These are phyloP conservation scores for Fusarium floridanum DNA, from an alignment of 2,329 filamentous ascomycete species.

Conservation along the genomic window DNA sequence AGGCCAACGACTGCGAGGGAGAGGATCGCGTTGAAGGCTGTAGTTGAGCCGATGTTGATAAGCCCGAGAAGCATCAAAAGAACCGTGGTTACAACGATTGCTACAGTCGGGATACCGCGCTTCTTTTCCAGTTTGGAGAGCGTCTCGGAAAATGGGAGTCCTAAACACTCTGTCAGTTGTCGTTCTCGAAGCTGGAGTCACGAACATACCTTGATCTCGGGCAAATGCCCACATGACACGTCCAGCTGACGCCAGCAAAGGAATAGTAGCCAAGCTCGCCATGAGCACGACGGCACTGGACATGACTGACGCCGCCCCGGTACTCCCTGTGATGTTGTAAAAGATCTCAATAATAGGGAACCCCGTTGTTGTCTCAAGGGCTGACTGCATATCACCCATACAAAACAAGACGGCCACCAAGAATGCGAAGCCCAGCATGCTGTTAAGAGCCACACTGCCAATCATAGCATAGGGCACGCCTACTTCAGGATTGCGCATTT, in stretches of 20 bases:
- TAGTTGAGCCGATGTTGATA: slow-evolving; percentile 41
- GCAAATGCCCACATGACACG: slow-evolving; percentile 41
- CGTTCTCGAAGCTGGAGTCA: no score
- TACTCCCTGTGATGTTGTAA: slow-evolving; percentile 20
- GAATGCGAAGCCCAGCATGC: slow-evolving; percentile 26
- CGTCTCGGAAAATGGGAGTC: slow-evolving; percentile 28
- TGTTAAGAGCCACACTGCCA: slow-evolving; percentile 22
- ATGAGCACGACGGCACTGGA: slow-evolving; percentile 16
- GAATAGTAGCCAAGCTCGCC: slow-evolving; percentile 28
- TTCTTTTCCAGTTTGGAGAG: slow-evolving; percentile 22
- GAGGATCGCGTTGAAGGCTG: slow-evolving; percentile 38
- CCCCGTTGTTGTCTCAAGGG: slow-evolving; percentile 17
- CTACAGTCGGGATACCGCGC: slow-evolving; percentile 22
- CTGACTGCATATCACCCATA: slow-evolving; percentile 26
- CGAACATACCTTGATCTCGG: slow-evolving; percentile 25
- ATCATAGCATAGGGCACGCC: slow-evolving; percentile 34
- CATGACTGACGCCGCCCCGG: neutral
- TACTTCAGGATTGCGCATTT: slow-evolving; percentile 30
- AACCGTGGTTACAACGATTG: slow-evolving; percentile 7
- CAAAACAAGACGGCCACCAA: slow-evolving; percentile 28
- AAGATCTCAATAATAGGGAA: slow-evolving; percentile 39
- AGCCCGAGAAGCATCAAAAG: slow-evolving; percentile 34
- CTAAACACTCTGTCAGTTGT: neutral
- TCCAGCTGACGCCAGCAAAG: slow-evolving; percentile 28
- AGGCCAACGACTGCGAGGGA: slow-evolving; percentile 32